Evolutionary conservation across 2,329 filamentous ascomycete species (phyloP).

Genomic region (Lachnellula subtilissima): DNA sequence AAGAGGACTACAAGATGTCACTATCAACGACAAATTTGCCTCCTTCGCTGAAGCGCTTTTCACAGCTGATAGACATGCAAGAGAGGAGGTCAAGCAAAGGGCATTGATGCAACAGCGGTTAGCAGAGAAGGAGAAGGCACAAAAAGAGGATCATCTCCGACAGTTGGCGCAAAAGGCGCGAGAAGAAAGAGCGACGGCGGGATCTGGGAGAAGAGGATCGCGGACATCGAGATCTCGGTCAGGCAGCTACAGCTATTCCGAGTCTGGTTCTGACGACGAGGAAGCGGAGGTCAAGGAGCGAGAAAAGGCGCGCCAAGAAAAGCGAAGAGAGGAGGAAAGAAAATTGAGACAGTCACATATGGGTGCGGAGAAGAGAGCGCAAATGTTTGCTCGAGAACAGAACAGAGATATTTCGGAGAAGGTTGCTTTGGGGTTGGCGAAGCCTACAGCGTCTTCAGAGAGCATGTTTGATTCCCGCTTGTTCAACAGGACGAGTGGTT

Average conservation of each 20-base stretch:
- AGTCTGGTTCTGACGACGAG: constrained; percentile 36
- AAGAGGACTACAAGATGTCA: constrained; percentile 82
- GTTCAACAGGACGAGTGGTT: constrained; percentile 91
- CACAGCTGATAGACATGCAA: constrained; percentile 88
- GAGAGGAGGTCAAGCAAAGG: constrained; percentile 90
- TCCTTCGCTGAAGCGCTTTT: constrained; percentile 92
- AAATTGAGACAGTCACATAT: constrained; percentile 91
- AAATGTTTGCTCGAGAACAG: constrained; percentile 91
- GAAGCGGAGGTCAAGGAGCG: constrained; percentile 72
- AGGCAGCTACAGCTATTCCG: constrained; percentile 49
- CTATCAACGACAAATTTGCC: constrained; percentile 98
- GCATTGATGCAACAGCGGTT: constrained; percentile 92
- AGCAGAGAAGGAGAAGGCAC: constrained; percentile 91
- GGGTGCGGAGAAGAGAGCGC: constrained; percentile 86
- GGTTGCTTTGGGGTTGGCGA: constrained; percentile 88
- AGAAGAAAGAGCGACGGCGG: constrained; percentile 63
- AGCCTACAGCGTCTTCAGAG: constrained; percentile 86
- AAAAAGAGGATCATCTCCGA: constrained; percentile 89
- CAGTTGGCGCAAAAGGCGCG: constrained; percentile 85
- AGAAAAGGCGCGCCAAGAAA: constrained; percentile 71
- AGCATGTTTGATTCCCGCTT: constrained; percentile 95
- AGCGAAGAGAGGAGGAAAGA: constrained; percentile 75
- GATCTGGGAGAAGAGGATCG: constrained; percentile 40
- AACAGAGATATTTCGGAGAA: constrained; percentile 97
- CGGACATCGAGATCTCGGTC: constrained; percentile 37